Percentiles rank a stretch among this genome's conserved stretches.
These are phyloP conservation scores for Geotrichum macrosporum DNA, from an alignment of 1,139 yeast genomes.

Conservation along the genomic window DNA sequence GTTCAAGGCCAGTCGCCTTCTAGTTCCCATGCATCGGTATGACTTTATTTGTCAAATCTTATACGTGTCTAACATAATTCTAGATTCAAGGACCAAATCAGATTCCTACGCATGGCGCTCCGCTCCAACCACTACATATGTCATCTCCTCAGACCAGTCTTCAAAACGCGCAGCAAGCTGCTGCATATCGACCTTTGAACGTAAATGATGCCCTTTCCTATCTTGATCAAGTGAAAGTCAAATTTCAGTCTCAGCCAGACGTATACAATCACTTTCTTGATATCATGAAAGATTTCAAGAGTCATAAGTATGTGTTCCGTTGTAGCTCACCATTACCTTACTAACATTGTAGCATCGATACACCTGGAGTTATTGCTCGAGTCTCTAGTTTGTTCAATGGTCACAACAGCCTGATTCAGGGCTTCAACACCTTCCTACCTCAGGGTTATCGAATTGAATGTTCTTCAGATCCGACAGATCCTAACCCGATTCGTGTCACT, in stretches of 20 bases:
- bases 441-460: slow-evolving; percentile 96
- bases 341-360: slow-evolving; percentile 59
- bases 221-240: slow-evolving; percentile 91
- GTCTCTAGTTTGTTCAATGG: slow-evolving; percentile 89
- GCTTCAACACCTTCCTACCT: slow-evolving; percentile 94
- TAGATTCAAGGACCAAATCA: slow-evolving; percentile 15
- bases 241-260: slow-evolving; percentile 87
- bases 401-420: slow-evolving; percentile 89
- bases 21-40: slow-evolving; percentile 9
- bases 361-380: slow-evolving; percentile 96
- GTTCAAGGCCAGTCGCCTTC: slow-evolving; percentile 30
- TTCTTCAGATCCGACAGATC: slow-evolving; percentile 82
- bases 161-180: slow-evolving; percentile 29
- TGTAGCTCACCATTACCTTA: background rate
- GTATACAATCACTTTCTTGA: slow-evolving; percentile 94
- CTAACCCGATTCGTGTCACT: slow-evolving; percentile 88
- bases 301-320: slow-evolving; percentile 57
- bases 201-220: slow-evolving; percentile 95
- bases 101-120: slow-evolving; percentile 14
- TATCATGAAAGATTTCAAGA: slow-evolving; percentile 97
- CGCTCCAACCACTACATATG: slow-evolving; percentile 17
- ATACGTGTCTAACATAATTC: slow-evolving; percentile 1
- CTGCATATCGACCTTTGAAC: slow-evolving; percentile 73
- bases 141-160: slow-evolving; percentile 12
- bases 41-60: too few relatives aligned